phyloP scores from a whole-genome alignment of 2,329 filamentous ascomycete genomes.

The Aschersonia sp. region DNA sequence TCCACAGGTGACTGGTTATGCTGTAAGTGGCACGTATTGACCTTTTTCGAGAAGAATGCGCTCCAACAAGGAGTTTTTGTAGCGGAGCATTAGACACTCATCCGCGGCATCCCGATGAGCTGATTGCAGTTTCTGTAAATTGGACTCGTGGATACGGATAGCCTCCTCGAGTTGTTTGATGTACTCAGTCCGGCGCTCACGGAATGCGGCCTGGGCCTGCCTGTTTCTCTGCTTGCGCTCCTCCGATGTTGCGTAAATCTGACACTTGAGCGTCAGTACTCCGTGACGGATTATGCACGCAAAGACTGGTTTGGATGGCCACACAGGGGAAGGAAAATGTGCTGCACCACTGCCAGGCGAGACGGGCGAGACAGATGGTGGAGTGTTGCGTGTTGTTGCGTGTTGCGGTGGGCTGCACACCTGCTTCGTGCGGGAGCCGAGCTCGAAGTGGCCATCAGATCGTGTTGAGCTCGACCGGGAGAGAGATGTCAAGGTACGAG shows the following conservation, averaged over 20 bases:
- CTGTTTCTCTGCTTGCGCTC: conserved; percentile 96
- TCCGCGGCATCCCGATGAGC: conserved; percentile 90
- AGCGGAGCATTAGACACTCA: conserved; percentile 94
- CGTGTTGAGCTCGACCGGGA: too few relatives aligned
- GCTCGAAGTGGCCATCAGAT: too few relatives aligned
- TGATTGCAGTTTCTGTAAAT: conserved; percentile 80
- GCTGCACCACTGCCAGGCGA: too few relatives aligned
- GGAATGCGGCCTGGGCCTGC: conserved; percentile 93
- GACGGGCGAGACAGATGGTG: too few relatives aligned
- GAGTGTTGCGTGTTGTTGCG: too few relatives aligned
- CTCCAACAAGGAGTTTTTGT: conserved; percentile 95
- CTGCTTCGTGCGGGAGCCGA: too few relatives aligned
- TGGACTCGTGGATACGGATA: conserved; percentile 93
- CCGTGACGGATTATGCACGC: background rate
- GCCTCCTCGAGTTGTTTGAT: conserved; percentile 98
- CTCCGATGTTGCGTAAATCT: conserved; percentile 98
- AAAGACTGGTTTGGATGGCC: background rate
- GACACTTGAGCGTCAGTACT: conserved; percentile 6
- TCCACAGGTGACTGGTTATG: background rate
- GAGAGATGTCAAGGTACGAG: too few relatives aligned
- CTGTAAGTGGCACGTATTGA: conserved; percentile 17
- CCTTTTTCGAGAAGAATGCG: conserved; percentile 93
- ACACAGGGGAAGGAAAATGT: too few relatives aligned
- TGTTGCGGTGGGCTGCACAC: too few relatives aligned
- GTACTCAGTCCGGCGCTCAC: conserved; percentile 93